A percentile compares a stretch with the other conserved stretches of the same genome.
Conservation (phyloP, 768 basidiomycete species). For the Hygrocybe punicea region DNA sequence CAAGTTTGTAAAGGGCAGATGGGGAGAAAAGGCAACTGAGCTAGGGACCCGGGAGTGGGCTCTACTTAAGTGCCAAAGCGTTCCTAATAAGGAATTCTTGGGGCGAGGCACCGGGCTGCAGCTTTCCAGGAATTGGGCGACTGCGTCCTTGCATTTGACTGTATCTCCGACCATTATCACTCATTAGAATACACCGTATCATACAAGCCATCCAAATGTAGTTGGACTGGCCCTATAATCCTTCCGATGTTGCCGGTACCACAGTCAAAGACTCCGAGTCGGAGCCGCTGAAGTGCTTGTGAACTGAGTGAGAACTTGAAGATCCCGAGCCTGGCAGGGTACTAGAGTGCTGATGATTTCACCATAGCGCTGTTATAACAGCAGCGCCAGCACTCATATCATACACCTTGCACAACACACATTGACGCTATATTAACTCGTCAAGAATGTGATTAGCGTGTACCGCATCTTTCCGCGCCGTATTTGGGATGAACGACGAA, state of each 20-base stretch:
- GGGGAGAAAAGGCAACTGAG: neutral
- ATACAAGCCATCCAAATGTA: no score
- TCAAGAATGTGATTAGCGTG: neutral
- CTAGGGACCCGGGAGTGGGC: slow-evolving; percentile 1
- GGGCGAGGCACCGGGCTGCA: neutral
- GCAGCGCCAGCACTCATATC: neutral
- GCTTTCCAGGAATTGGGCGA: neutral
- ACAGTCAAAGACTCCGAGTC: neutral
- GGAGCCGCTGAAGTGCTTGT: no score
- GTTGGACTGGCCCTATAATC: no score
- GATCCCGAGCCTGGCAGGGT: no score
- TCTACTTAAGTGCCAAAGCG: neutral
- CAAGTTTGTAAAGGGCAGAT: neutral
- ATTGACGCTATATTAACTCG: neutral
- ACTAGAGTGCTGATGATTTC: no score
- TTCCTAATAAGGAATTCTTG: neutral
- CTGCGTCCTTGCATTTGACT: no score
- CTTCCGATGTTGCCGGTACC: no score
- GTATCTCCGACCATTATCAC: no score
- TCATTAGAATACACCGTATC: no score
- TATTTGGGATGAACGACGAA: no score
- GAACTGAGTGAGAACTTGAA: no score
- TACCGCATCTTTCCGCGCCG: neutral
- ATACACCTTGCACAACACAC: neutral
- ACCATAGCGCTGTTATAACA: no score